Evolutionary conservation across 2,329 filamentous ascomycete species (phyloP).

Genomic region (Aphanoascus verrucosus): DNA sequence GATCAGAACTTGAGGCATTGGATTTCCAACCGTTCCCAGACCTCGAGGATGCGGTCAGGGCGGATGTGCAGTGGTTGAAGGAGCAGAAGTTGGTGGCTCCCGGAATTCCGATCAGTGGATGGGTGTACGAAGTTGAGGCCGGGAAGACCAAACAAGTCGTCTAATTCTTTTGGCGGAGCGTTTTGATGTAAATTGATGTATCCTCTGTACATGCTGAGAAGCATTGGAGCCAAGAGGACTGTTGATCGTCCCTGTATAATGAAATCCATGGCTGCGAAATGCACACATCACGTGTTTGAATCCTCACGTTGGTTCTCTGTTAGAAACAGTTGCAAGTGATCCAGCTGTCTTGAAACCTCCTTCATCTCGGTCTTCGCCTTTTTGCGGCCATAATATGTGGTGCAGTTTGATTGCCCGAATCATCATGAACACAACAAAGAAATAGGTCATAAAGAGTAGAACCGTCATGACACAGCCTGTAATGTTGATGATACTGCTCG

Average conservation of each 20-base stretch:
- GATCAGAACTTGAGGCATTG: slow-evolving; percentile 37
- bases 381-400: slow-evolving; percentile 67
- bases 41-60: slow-evolving; percentile 51
- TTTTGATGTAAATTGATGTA: background rate
- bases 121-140: slow-evolving; percentile 68
- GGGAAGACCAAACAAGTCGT: slow-evolving; percentile 49
- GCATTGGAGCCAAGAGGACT: background rate
- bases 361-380: slow-evolving; percentile 54
- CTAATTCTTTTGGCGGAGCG: slow-evolving; percentile 19
- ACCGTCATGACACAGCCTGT: slow-evolving; percentile 57
- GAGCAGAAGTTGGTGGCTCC: slow-evolving; percentile 47
- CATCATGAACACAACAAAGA: slow-evolving; percentile 60
- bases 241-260: background rate
- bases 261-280: background rate
- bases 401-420: slow-evolving; percentile 53
- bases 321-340: slow-evolving; percentile 18
- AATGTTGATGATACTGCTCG: slow-evolving; percentile 50
- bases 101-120: slow-evolving; percentile 56
- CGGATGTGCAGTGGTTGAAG: slow-evolving; percentile 56
- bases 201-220: background rate
- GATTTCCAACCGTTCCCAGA: slow-evolving; percentile 59
- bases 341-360: slow-evolving; percentile 43
- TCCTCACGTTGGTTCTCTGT: background rate
- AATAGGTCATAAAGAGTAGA: slow-evolving; percentile 57
- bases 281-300: background rate